Conservation (phyloP, 345 rosid genomes). For the Citrus glauca region DNA sequence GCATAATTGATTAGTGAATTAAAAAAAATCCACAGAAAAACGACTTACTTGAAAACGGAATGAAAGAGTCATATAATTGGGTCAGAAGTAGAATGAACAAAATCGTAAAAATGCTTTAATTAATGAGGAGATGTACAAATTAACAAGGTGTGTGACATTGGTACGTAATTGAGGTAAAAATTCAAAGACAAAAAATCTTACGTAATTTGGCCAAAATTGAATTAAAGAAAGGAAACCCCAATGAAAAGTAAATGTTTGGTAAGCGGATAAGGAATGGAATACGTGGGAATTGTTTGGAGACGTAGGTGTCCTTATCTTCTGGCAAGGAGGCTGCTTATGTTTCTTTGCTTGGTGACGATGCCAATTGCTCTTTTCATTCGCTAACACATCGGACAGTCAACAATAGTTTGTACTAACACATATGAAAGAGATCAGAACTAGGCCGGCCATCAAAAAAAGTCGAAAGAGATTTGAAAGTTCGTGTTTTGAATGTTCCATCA, state of each 20-base stretch:
- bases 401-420: not conserved
- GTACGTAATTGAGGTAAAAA: not conserved
- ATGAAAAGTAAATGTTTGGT: constrained; percentile 20
- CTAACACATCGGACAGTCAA: not conserved
- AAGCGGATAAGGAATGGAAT: constrained; percentile 31
- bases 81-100: constrained; percentile 7
- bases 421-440: not conserved
- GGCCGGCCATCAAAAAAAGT: not conserved
- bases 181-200: not conserved
- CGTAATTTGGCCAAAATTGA: not conserved
- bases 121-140: too few relatives aligned
- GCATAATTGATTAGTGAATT: not conserved
- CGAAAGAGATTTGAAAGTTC: not conserved
- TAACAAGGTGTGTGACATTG: not conserved
- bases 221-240: not conserved
- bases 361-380: constrained; percentile 13
- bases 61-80: not conserved
- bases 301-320: constrained; percentile 25
- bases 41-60: not conserved
- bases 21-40: not conserved
- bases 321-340: not conserved
- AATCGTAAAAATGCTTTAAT: constrained; percentile 7
- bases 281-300: constrained; percentile 23
- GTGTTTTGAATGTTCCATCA: not conserved
- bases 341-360: constrained; percentile 8